phyloP scores from a whole-genome alignment of 2,329 filamentous ascomycete species.

The Diaporthe citri region DNA sequence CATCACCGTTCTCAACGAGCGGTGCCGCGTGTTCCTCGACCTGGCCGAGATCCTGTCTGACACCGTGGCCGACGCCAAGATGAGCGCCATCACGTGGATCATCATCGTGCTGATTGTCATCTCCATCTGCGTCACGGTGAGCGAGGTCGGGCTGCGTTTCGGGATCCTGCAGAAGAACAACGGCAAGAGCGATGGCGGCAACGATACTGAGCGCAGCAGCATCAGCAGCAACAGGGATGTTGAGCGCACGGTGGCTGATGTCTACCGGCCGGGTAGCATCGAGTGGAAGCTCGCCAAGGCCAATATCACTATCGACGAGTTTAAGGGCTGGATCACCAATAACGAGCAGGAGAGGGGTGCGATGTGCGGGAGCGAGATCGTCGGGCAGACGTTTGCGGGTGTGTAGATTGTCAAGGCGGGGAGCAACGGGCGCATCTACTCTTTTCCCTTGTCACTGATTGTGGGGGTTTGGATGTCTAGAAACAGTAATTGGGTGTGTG shows the following conservation, averaged over 20 bases:
- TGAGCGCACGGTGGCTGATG: background rate
- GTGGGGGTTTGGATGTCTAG: background rate
- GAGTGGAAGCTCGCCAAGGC: slow-evolving; percentile 40
- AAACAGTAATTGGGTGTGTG: background rate
- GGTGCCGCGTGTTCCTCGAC: slow-evolving; percentile 95
- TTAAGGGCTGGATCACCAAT: slow-evolving; percentile 45
- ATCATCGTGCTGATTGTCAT: slow-evolving; percentile 94
- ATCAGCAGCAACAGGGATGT: background rate
- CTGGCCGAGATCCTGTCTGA: slow-evolving; percentile 95
- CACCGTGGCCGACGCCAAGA: slow-evolving; percentile 92
- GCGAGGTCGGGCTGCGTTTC: slow-evolving; percentile 90
- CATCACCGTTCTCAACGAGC: slow-evolving; percentile 96
- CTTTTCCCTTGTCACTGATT: background rate
- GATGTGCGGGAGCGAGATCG: slow-evolving; percentile 46
- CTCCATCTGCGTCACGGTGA: slow-evolving; percentile 90
- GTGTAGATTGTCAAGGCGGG: slow-evolving; percentile 39
- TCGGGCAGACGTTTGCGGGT: slow-evolving; percentile 48
- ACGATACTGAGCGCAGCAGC: slow-evolving; percentile 20
- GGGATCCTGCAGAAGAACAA: slow-evolving; percentile 70
- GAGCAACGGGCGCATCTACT: background rate
- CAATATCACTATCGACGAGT: slow-evolving; percentile 48
- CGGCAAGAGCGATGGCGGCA: background rate
- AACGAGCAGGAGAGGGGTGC: slow-evolving; percentile 46
- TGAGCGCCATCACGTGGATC: slow-evolving; percentile 98
- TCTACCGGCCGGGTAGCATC: slow-evolving; percentile 39